Base-by-base conservation (phyloP, 2,329 filamentous ascomycete genomes). In the Fusarium sp. region DNA sequence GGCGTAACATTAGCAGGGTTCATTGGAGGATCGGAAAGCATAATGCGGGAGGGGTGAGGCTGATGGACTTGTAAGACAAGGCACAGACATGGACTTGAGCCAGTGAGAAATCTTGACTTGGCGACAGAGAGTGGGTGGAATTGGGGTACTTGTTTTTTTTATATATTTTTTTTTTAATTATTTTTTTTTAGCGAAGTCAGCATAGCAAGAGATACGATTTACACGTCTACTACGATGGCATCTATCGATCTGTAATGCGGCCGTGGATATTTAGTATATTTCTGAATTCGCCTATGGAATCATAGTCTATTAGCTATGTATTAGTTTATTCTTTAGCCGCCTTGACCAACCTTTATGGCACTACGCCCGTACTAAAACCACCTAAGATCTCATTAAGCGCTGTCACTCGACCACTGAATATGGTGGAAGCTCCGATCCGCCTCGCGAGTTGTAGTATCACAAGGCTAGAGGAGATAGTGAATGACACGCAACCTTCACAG, bases 361-460 rank as follows among this genome's bases (percentile, higher is more conserved):
- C 22, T 58, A 55, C 25, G 36, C 33, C 62, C 54, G 41, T 50
- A 52, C 38, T 61, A 68, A 73, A 44, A 17, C 62, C 38, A 60
- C n/a, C 18, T 52, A 9, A 33, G 54, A 27, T 25, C 25, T 38
- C 15, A 50, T 35, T 53, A 63, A 49, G 57, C 44, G 35, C 49
- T 27, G 38, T 33, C 38, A 55, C 39, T 61, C 29, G 39, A n/a
- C 39, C 29, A 25, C 18, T 56, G 29, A 27, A 12, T 35, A 45
- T 20, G 17, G 33, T 45, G 25, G n/a, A 46, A 33, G 38, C 31
- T 44, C 38, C 38, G 17, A 35, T 45, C n/a, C 25, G 33, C 39
- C 20, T 22, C 42, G 25, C 39, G 33, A 33, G 27, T 46, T 20
- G 22, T 33, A 39, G n/a, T 15, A 29, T 38, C 59, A 46, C n/a